Conservation (phyloP, 225 moss, liverwort and hornwort species). For the Marchantia paleacea region DNA sequence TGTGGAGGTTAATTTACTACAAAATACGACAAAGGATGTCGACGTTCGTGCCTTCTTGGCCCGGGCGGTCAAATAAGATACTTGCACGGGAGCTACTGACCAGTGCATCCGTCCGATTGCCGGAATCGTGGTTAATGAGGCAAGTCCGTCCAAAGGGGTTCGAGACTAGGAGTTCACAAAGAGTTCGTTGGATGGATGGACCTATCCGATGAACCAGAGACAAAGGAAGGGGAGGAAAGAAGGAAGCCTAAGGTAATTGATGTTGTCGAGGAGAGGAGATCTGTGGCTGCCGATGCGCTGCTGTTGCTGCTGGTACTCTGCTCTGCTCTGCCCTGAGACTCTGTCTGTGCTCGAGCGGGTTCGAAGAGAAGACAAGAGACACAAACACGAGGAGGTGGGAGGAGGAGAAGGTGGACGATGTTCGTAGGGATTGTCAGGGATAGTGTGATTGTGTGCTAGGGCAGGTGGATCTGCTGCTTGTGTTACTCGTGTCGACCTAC, state of each 20-base stretch:
- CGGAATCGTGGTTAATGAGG: too few species aligned
- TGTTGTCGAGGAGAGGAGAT: background rate
- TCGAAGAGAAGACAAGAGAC: background rate
- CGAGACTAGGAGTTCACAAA: too few species aligned
- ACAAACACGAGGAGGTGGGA: too few species aligned
- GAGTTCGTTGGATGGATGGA: constrained; percentile 1
- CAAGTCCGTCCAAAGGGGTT: too few species aligned
- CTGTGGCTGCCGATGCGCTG: background rate
- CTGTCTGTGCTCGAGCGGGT: background rate
- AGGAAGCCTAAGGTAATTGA: background rate
- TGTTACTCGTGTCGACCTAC: too few species aligned
- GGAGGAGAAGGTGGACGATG: background rate
- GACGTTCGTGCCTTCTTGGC: too few species aligned
- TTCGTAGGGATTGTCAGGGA: background rate
- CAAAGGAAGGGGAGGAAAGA: background rate
- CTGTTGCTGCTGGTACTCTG: background rate
- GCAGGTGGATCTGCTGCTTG: background rate
- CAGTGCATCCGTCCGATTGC: too few species aligned
- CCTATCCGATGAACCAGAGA: background rate
- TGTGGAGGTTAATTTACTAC: too few species aligned
- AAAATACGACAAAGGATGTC: too few species aligned
- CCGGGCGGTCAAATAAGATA: too few species aligned
- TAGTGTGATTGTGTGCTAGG: background rate
- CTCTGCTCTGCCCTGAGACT: background rate
- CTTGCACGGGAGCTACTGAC: too few species aligned